Conservation (phyloP, 371 early-diverging fungal genomes). For the Entomophthora muscae region DNA sequence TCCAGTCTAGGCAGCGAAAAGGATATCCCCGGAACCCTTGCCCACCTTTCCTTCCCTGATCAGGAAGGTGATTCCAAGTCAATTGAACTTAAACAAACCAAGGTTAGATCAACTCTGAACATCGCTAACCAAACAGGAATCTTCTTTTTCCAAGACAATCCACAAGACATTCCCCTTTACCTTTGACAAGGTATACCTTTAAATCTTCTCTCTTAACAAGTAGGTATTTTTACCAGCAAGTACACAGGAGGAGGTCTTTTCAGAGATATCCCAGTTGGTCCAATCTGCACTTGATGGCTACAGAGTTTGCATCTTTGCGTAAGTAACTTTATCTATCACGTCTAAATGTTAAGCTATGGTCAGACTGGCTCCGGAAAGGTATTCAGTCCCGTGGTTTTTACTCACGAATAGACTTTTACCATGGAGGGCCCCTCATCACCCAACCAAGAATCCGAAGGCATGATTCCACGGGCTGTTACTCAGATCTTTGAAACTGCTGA, state of each 20-base stretch:
- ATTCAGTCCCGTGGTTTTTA: constrained; percentile 8
- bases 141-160: constrained; percentile 16
- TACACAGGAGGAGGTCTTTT: constrained; percentile 74
- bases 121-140: neutral
- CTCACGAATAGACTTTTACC: constrained; percentile 31
- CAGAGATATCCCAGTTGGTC: constrained; percentile 86
- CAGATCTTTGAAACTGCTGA: constrained; percentile 69
- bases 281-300: constrained; percentile 95
- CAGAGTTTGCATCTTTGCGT: constrained; percentile 95
- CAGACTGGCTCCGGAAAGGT: constrained; percentile 97
- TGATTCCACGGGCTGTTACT: constrained; percentile 79
- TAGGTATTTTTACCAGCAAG: constrained; percentile 52
- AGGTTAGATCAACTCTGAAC: neutral
- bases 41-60: constrained; percentile 10
- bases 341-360: constrained; percentile 46
- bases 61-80: constrained; percentile 19
- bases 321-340: constrained; percentile 9
- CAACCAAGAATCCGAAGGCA: constrained; percentile 33
- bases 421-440: constrained; percentile 51
- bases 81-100: constrained; percentile 27
- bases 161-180: constrained; percentile 47
- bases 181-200: constrained; percentile 41
- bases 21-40: neutral
- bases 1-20: neutral
- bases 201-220: neutral